These are phyloP conservation scores for Talaromyces ruber DNA, from an alignment of 495 filamentous ascomycete genomes.

Conservation along the genomic window DNA sequence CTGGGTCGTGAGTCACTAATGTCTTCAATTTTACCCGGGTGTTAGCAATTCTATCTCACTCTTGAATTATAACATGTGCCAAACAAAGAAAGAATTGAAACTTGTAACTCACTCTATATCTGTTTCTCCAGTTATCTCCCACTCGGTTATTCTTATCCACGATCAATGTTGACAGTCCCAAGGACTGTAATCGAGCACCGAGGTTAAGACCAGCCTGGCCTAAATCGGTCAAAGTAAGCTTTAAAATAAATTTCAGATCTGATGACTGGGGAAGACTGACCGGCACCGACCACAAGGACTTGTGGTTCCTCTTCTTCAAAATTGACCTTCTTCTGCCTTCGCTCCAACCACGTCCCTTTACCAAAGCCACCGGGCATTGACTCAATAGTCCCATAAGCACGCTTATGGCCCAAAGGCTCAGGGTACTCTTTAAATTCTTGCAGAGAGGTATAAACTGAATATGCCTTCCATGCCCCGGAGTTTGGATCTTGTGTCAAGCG, in stretches of 20 bases:
- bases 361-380: constrained; percentile 46
- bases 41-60: no score
- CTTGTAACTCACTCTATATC: constrained; percentile 30
- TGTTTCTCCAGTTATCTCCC: constrained; percentile 74
- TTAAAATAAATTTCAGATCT: no score
- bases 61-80: no score
- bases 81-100: no score
- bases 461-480: no score
- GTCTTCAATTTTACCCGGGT: constrained; percentile 9
- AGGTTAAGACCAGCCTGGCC: constrained; percentile 48
- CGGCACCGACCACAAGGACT: constrained; percentile 46
- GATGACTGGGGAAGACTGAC: no score
- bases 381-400: constrained; percentile 46
- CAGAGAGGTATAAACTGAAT: no score
- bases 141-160: constrained; percentile 58
- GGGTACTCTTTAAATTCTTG: no score
- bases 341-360: constrained; percentile 61
- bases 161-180: constrained; percentile 53
- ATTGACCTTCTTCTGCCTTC: constrained; percentile 43
- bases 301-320: constrained; percentile 49
- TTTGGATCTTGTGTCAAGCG: no score
- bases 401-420: constrained; percentile 24
- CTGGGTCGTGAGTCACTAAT: constrained; percentile 60
- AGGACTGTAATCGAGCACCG: constrained; percentile 58
- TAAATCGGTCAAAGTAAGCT: neutral